A percentile compares a stretch with the other conserved stretches of the same genome.
Conservation (phyloP, 2,329 filamentous ascomycete genomes). For the Shiraia sp. region DNA sequence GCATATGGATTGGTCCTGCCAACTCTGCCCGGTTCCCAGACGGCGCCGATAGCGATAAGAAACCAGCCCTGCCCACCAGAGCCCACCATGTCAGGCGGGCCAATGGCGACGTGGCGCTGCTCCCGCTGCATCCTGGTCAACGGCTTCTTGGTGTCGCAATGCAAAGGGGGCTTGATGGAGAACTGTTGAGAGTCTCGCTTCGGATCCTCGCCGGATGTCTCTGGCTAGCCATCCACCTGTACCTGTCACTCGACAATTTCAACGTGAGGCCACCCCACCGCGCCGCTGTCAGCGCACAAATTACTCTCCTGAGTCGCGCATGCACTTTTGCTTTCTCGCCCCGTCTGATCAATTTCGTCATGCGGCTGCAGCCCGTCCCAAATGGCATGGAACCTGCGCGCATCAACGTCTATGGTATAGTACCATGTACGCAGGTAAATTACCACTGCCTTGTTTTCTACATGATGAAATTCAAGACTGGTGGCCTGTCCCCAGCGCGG, state of each 20-base stretch:
- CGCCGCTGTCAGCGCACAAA: constrained; percentile 10
- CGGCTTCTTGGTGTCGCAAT: constrained; percentile 26
- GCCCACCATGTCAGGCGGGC: constrained; percentile 14
- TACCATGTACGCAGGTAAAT: no score
- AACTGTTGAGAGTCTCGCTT: constrained; percentile 31
- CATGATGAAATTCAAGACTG: no score
- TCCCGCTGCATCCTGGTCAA: constrained; percentile 31
- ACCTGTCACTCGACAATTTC: constrained; percentile 12
- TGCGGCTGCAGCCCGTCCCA: no score
- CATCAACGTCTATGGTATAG: no score
- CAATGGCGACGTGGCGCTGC: constrained; percentile 29
- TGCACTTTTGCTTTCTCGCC: constrained; percentile 12
- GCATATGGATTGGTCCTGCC: constrained; percentile 23
- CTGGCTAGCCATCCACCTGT: not conserved
- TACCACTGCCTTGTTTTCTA: no score
- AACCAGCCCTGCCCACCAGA: constrained; percentile 4
- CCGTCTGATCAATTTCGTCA: no score
- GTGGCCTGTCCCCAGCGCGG: no score
- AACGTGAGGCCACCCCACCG: no score
- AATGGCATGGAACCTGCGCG: no score
- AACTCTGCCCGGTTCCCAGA: constrained; percentile 17
- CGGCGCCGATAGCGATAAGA: constrained; percentile 31
- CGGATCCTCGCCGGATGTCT: constrained; percentile 16
- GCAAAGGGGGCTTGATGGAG: constrained; percentile 28
- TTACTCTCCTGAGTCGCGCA: constrained; percentile 27